phyloP scores from a whole-genome alignment of 495 filamentous ascomycete genomes.

The Geoglossum glabrum region DNA sequence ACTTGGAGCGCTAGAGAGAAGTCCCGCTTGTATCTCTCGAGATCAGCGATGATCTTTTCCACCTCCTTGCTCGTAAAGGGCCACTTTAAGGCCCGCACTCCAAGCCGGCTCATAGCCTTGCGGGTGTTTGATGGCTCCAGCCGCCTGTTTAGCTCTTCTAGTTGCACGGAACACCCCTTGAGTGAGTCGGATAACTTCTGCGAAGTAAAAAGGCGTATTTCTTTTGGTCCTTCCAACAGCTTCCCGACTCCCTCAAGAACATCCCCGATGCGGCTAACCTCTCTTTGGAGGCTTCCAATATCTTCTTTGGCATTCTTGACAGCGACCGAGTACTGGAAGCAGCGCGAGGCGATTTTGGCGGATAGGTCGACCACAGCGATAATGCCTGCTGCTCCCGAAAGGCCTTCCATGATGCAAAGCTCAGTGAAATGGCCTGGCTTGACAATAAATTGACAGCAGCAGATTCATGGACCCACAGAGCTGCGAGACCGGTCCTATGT shows the following conservation, averaged over 20 bases:
- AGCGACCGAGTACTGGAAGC: conserved; percentile 10
- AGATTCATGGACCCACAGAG: not conserved
- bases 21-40: conserved; percentile 19
- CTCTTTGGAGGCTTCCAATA: conserved; percentile 8
- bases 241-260: conserved; percentile 4
- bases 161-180: not conserved
- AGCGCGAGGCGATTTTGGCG: not conserved
- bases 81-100: conserved; percentile 10
- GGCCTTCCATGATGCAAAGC: not conserved
- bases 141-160: not conserved
- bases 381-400: not conserved
- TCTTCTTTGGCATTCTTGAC: conserved; percentile 10
- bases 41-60: conserved; percentile 16
- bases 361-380: not conserved
- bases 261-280: conserved; percentile 6
- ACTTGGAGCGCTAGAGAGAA: conserved; percentile 20
- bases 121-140: conserved; percentile 15
- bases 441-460: not conserved
- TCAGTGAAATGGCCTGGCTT: not conserved
- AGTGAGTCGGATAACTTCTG: conserved; percentile 5
- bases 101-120: conserved; percentile 14
- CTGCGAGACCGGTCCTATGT: not conserved
- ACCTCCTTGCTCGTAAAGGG: conserved; percentile 19
- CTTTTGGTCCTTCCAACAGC: conserved; percentile 6
- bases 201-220: conserved; percentile 5